Evolutionary conservation across 2,329 filamentous ascomycete genomes (phyloP).

Genomic region (Penicillium thymicola): DNA sequence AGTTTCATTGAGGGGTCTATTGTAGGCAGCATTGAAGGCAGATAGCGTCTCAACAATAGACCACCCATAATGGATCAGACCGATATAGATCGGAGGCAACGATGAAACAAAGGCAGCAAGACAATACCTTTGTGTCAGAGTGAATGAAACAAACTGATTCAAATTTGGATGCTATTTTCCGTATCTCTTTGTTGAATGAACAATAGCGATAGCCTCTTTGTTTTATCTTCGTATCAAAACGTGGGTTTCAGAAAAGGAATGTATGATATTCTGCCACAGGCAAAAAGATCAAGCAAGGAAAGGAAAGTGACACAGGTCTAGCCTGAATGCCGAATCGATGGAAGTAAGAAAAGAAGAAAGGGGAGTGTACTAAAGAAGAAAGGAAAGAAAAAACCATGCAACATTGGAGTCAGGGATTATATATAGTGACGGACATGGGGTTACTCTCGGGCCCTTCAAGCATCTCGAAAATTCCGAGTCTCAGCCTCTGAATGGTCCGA

Average conservation of each 20-base stretch:
- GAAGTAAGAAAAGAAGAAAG: constrained; percentile 14
- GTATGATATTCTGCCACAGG: constrained; percentile 35
- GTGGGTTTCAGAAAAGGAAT: constrained; percentile 22
- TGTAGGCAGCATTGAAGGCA: neutral
- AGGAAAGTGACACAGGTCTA: constrained; percentile 37
- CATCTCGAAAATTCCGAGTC: neutral
- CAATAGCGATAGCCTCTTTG: constrained; percentile 1
- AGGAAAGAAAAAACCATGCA: constrained; percentile 12
- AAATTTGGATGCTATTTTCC: neutral
- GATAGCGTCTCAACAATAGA: neutral
- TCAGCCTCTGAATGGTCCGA: constrained; percentile 9
- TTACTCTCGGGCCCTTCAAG: constrained; percentile 3
- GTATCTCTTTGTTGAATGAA: constrained; percentile 1
- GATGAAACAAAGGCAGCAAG: neutral
- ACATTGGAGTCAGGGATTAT: constrained; percentile 21
- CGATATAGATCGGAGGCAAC: neutral
- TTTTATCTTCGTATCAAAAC: neutral
- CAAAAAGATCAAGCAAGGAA: constrained; percentile 27
- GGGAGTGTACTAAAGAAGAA: constrained; percentile 22
- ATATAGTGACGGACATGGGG: constrained; percentile 12
- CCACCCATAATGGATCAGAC: neutral
- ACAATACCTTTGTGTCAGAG: constrained; percentile 29
- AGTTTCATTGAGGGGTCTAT: neutral
- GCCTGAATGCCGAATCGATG: constrained; percentile 32
- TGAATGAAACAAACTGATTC: constrained; percentile 7